Base-by-base conservation (phyloP, 768 basidiomycete species). In the Rubroboletus pulcherrimus region DNA sequence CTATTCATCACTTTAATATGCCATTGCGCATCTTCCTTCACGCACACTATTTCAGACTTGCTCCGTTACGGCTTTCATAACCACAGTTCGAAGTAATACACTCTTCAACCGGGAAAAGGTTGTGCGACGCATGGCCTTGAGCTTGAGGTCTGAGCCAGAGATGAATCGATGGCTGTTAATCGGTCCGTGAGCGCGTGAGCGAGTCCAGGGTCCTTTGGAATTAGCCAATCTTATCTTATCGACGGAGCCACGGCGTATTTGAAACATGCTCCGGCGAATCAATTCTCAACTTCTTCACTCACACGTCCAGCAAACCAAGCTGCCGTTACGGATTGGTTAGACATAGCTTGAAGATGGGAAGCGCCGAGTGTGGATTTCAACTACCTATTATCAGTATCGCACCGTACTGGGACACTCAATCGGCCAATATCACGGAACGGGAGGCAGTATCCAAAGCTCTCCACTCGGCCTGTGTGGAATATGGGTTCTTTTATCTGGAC, bases 401-500 rank as follows among this genome's bases (percentile, higher is more conserved):
- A 3, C 86, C 91, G 0, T 89, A 84, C 63, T 72, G 88, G 39
- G 67, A 72, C 40, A 57, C 67, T 12, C 71, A 72, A 48, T 67
- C 71, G 5, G 35, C 55, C 29, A 52, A 64, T 34, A 66, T 71
- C 37, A 47, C 60, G 4, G 72, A 74, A 31, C 76, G 77, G 24
- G 77, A 81, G 42, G 75, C 78, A 2, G 71, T 74, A 1, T 77
- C 81, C 26, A 77, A 78, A 11, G 81, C 83, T 0, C 71, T 95
- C 17, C 92, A 93, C 63, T 66, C 72, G 0, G 91, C 91, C 8
- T 91, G 91, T 63, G 65, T 88, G 21, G 75, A 88, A 51, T 91
- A 83, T 53, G 93, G 93, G 0, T 96, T 96, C 78, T 94, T 96
- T 75, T 96, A 95, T 71, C 76, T 94, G 44, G 81, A 92, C 57